Conservation (phyloP, 2,329 filamentous ascomycete species). For the Arthrobotrys sphaeroides region DNA sequence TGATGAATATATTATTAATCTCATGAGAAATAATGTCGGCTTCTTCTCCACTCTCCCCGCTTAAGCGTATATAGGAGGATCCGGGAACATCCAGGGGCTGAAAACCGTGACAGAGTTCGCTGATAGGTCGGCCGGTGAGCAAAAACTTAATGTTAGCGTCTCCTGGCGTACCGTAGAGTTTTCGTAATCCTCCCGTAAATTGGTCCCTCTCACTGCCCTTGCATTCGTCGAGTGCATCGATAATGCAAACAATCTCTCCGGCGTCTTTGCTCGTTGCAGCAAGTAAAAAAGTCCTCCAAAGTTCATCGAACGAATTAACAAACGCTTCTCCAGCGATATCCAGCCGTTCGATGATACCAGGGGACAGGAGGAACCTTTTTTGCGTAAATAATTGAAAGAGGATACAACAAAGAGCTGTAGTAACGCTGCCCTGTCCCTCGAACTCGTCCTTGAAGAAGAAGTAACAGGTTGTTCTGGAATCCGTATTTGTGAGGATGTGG, state of each 20-base stretch:
- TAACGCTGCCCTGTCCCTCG: neutral
- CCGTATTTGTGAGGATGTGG: constrained; percentile 52
- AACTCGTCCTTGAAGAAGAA: constrained; percentile 64
- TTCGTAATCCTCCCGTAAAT: neutral
- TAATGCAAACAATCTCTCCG: constrained; percentile 59
- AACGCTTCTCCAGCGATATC: constrained; percentile 59
- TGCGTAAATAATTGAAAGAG: neutral
- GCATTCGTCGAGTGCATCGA: constrained; percentile 63
- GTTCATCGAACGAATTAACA: constrained; percentile 50
- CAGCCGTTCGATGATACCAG: constrained; percentile 59
- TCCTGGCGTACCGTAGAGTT: neutral
- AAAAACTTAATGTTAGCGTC: constrained; percentile 59
- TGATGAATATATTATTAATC: constrained; percentile 61
- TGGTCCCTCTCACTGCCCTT: neutral
- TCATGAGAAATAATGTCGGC: constrained; percentile 58
- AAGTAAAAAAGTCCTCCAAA: constrained; percentile 61
- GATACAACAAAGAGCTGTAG: neutral
- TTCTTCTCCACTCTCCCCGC: constrained; percentile 53
- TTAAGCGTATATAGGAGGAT: constrained; percentile 58
- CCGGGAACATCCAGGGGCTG: constrained; percentile 20
- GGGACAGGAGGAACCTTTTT: constrained; percentile 58
- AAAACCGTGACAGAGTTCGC: constrained; percentile 58
- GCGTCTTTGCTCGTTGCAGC: constrained; percentile 40
- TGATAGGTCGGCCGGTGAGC: constrained; percentile 61
- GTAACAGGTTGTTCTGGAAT: constrained; percentile 59